phyloP scores from a whole-genome alignment of 495 filamentous ascomycete genomes.

The Penicillium maclennaniae region DNA sequence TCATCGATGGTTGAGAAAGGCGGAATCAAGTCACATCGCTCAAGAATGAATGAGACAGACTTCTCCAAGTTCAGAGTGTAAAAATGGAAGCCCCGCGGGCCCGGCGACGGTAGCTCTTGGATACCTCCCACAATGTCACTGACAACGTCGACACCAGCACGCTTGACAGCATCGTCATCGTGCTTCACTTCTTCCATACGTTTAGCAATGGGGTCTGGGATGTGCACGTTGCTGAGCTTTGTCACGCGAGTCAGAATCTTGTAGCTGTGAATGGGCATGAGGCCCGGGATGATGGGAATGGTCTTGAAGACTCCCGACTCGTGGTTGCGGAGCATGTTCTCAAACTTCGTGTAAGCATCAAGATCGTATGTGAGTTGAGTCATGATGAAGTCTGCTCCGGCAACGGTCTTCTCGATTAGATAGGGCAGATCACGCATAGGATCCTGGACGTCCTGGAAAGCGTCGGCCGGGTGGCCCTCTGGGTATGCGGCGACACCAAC shows the following conservation, averaged over 20 bases:
- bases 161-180: conserved; percentile 87
- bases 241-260: conserved; percentile 91
- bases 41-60: conserved; percentile 87
- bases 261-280: conserved; percentile 98
- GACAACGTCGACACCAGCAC: conserved; percentile 50
- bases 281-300: conserved; percentile 86
- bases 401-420: conserved; percentile 83
- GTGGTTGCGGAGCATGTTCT: conserved; percentile 72
- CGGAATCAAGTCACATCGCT: conserved; percentile 79
- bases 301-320: conserved; percentile 81
- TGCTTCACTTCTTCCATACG: conserved; percentile 75
- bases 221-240: conserved; percentile 85
- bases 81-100: conserved; percentile 85
- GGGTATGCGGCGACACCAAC: conserved; percentile 93
- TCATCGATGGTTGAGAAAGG: conserved; percentile 35
- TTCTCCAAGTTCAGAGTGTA: conserved; percentile 97
- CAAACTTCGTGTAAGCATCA: conserved; percentile 74
- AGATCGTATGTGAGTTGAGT: conserved; percentile 97
- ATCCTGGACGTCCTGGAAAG: conserved; percentile 73
- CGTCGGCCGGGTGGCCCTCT: conserved; percentile 92
- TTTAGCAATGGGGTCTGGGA: conserved; percentile 65
- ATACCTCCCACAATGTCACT: conserved; percentile 49
- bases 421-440: conserved; percentile 80
- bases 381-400: conserved; percentile 97
- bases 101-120: conserved; percentile 54